Percentiles rank a stretch among this genome's conserved stretches.
phyloP scores from a whole-genome alignment of 768 basidiomycete species.

The Rhodotorula graminis region DNA sequence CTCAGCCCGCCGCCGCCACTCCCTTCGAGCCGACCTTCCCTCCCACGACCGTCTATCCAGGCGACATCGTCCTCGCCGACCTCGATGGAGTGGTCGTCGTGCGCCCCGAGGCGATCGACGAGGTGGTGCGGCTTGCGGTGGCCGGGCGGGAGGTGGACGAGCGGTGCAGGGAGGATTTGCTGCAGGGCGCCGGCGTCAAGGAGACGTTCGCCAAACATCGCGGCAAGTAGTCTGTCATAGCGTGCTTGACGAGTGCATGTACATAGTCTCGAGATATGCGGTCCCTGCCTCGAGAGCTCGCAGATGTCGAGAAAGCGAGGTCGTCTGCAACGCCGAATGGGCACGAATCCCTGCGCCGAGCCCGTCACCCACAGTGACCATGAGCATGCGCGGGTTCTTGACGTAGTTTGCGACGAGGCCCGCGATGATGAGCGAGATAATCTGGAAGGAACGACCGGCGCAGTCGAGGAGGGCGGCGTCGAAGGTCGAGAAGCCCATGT shows the following conservation, averaged over 20 bases:
- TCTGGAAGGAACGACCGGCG: constrained; percentile 46
- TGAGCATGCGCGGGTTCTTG: constrained; percentile 42
- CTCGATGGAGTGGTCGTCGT: constrained; percentile 84
- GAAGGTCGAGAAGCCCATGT: constrained; percentile 44
- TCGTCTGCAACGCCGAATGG: too few relatives aligned
- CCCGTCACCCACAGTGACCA: too few relatives aligned
- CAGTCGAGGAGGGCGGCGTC: constrained; percentile 47
- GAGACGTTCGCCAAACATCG: constrained; percentile 74
- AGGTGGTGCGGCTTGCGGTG: constrained; percentile 59
- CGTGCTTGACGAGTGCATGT: too few relatives aligned
- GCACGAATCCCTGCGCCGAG: too few relatives aligned
- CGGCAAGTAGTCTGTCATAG: constrained; percentile 47
- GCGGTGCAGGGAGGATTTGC: constrained; percentile 68
- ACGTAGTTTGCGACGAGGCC: constrained; percentile 42
- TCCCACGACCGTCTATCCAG: constrained; percentile 60
- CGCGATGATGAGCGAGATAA: constrained; percentile 47
- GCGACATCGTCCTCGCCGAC: constrained; percentile 81
- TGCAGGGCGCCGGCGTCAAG: constrained; percentile 65
- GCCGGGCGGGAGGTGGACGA: constrained; percentile 64
- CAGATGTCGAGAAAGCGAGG: too few relatives aligned
- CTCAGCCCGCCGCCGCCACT: constrained; percentile 17
- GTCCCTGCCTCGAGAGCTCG: too few relatives aligned
- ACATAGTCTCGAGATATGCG: too few relatives aligned
- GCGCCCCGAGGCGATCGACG: constrained; percentile 54
- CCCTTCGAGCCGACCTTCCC: constrained; percentile 47